A percentile compares a stretch with the other conserved stretches of the same genome.
These are phyloP conservation scores for Schizophyllum commune DNA, from an alignment of 1,284 basidiomycete genomes.

Conservation along the genomic window DNA sequence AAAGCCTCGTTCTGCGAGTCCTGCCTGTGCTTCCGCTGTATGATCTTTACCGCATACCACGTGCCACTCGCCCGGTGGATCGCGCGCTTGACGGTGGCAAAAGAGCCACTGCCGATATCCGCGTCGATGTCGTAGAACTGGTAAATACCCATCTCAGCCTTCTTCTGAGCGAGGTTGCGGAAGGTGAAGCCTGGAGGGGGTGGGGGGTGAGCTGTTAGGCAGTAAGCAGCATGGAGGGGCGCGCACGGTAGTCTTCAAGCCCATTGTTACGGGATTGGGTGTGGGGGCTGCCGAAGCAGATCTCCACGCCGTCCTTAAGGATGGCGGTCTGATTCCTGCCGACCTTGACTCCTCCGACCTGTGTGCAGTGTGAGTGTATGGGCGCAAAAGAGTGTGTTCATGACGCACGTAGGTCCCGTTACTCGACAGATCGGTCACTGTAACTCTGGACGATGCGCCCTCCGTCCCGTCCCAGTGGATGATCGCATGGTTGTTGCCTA, in stretches of 20 bases:
- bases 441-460: conserved; percentile 43
- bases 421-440: conserved; percentile 66
- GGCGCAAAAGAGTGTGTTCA: neutral
- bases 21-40: conserved; percentile 32
- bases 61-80: conserved; percentile 50
- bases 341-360: conserved; percentile 71
- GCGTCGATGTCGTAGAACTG: conserved; percentile 54
- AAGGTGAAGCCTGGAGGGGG: conserved; percentile 11
- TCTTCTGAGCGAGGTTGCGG: conserved; percentile 42
- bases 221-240: conserved; percentile 14
- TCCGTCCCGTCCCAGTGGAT: conserved; percentile 64
- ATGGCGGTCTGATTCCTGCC: conserved; percentile 49
- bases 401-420: conserved; percentile 80
- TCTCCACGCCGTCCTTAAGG: conserved; percentile 73
- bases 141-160: conserved; percentile 44
- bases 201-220: neutral
- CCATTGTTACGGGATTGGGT: conserved; percentile 38
- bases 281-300: conserved; percentile 62
- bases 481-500: conserved; percentile 61
- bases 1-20: conserved; percentile 22
- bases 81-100: conserved; percentile 73
- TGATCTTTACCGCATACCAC: conserved; percentile 74
- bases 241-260: conserved; percentile 52
- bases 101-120: conserved; percentile 75
- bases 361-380: conserved; percentile 7